Evolutionary conservation across 2,329 filamentous ascomycete genomes (phyloP).

Genomic region (Pseudocercospora cruenta): DNA sequence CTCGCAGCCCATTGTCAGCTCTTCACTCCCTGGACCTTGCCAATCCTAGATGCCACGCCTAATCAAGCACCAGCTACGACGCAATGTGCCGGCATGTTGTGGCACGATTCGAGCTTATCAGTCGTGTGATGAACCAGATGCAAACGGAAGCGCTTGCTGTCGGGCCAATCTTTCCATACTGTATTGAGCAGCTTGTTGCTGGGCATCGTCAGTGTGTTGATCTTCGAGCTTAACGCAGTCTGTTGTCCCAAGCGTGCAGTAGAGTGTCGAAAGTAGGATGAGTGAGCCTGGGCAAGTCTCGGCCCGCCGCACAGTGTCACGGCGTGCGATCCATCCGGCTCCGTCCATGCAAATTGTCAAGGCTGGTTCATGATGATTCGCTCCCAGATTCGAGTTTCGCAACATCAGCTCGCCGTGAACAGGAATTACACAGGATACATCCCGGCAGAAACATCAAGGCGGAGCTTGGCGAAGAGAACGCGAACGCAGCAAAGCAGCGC

Average conservation of each 20-base stretch:
- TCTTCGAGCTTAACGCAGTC: background rate
- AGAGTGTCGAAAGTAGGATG: background rate
- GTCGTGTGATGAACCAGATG: background rate
- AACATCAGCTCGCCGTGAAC: background rate
- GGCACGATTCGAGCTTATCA: background rate
- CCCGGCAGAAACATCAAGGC: background rate
- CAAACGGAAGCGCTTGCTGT: background rate
- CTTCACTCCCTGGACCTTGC: background rate
- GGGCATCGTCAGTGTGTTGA: background rate
- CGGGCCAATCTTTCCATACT: background rate
- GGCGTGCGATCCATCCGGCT: background rate
- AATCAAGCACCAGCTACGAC: background rate
- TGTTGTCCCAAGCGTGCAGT: background rate
- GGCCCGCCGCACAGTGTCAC: background rate
- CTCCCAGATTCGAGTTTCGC: background rate
- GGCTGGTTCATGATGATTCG: background rate
- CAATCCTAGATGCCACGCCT: background rate
- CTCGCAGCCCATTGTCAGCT: background rate
- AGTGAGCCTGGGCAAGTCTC: background rate
- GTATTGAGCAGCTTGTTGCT: background rate
- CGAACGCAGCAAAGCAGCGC: background rate
- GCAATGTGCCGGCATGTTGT: conserved; percentile 2
- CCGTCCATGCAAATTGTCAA: background rate
- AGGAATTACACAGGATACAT: background rate
- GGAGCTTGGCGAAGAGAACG: background rate